These are phyloP conservation scores for Macaranga tanarius DNA, from an alignment of 441 rosid species.

Conservation along the genomic window DNA sequence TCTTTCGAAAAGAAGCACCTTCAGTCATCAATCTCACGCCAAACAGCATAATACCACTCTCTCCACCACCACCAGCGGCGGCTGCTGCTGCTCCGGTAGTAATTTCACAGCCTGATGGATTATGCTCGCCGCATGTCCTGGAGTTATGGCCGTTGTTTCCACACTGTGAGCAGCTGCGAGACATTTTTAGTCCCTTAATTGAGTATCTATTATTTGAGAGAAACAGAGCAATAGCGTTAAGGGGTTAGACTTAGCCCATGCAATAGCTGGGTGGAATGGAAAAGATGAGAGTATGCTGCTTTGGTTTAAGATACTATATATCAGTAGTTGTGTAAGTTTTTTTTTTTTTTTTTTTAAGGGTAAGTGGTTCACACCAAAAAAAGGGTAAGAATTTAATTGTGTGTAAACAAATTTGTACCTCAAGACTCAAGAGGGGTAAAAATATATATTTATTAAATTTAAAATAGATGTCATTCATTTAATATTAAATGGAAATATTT, in stretches of 20 bases:
- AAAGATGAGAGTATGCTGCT: constrained; percentile 1
- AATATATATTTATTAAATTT: no score
- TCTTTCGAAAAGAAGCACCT: constrained; percentile 57
- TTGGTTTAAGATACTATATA: background rate
- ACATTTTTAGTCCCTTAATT: constrained; percentile 28
- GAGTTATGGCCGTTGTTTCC: constrained; percentile 76
- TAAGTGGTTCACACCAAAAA: no score
- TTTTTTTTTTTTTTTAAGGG: no score
- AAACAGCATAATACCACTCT: constrained; percentile 70
- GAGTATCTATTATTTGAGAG: background rate
- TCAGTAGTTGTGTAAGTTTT: no score
- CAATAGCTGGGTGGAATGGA: background rate
- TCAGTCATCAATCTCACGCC: constrained; percentile 67
- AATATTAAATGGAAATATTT: no score
- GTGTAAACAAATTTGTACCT: no score
- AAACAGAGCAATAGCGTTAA: background rate
- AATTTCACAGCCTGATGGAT: constrained; percentile 6
- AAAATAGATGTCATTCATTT: no score
- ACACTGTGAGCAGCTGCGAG: constrained; percentile 64
- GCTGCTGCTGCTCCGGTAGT: constrained; percentile 20
- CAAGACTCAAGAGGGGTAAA: no score
- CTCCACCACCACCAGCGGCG: constrained; percentile 19
- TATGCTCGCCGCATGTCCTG: constrained; percentile 46
- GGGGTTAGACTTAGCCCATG: constrained; percentile 23
- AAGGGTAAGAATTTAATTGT: no score